Evolutionary conservation across 345 rosid genomes (phyloP).

Genomic region (Kandelia obovata): DNA sequence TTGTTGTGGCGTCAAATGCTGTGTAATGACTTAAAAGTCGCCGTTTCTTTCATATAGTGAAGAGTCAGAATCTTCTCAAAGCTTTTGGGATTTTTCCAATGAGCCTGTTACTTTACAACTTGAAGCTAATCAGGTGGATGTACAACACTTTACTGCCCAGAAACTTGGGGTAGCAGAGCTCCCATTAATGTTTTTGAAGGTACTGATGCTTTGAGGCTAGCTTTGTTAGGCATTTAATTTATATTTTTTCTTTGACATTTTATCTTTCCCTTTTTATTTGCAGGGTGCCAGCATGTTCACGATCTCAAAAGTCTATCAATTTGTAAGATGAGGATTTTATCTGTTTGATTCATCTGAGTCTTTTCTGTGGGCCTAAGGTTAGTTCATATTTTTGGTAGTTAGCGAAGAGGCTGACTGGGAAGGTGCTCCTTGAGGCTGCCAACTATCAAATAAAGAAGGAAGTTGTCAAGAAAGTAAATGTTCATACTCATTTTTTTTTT

Average conservation of each 20-base stretch:
- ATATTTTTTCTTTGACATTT: background rate
- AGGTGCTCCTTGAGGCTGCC: conserved; percentile 72
- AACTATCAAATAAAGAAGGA: conserved; percentile 78
- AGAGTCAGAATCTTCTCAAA: conserved; percentile 53
- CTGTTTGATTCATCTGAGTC: conserved; percentile 11
- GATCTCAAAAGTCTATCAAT: conserved; percentile 64
- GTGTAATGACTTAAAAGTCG: conserved; percentile 14
- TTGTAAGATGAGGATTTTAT: conserved; percentile 44
- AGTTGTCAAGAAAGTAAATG: conserved; percentile 60
- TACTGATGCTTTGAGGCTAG: conserved; percentile 15
- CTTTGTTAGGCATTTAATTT: background rate
- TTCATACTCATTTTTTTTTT: background rate
- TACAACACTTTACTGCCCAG: conserved; percentile 56
- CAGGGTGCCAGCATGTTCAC: conserved; percentile 80
- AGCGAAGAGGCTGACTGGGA: conserved; percentile 59
- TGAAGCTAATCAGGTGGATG: conserved; percentile 65
- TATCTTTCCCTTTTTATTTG: conserved; percentile 17
- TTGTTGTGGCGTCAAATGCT: background rate
- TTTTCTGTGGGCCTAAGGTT: conserved; percentile 8
- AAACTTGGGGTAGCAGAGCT: conserved; percentile 58
- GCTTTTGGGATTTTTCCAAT: conserved; percentile 46
- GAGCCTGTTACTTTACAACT: conserved; percentile 51
- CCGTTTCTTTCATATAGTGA: conserved; percentile 46
- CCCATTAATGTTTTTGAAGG: conserved; percentile 75
- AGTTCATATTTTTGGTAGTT: conserved; percentile 42